Evolutionary conservation across 805 yeast genomes (phyloP).

Genomic region (Starmerella etchellsii): DNA sequence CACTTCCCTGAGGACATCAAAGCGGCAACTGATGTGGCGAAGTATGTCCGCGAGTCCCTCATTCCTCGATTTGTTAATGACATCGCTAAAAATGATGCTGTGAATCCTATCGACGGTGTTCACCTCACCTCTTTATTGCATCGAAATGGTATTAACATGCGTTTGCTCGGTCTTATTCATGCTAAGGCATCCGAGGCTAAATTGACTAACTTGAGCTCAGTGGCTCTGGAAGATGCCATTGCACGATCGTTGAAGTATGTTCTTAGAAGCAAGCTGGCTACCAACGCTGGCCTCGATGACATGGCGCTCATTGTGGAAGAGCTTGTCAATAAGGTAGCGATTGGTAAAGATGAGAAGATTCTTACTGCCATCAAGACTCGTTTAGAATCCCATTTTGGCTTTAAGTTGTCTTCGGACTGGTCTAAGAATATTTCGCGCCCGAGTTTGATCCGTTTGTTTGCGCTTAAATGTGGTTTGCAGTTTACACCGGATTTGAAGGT

Average conservation of each 20-base stretch:
- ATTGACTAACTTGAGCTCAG: constrained; percentile 35
- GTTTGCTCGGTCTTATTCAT: constrained; percentile 67
- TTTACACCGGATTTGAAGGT: constrained; percentile 54
- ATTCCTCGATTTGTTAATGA: constrained; percentile 52
- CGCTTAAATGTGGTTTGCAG: constrained; percentile 76
- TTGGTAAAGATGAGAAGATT: constrained; percentile 25
- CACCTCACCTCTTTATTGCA: constrained; percentile 63
- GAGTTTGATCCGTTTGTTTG: constrained; percentile 51
- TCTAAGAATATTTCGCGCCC: constrained; percentile 6
- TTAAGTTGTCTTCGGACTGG: constrained; percentile 41
- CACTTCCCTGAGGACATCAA: constrained; percentile 38
- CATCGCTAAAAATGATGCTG: constrained; percentile 33
- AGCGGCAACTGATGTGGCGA: constrained; percentile 57
- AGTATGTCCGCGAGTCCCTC: constrained; percentile 44
- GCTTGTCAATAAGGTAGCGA: constrained; percentile 53
- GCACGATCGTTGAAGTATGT: constrained; percentile 70
- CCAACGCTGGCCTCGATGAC: constrained; percentile 38
- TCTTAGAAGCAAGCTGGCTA: constrained; percentile 37
- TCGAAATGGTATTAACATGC: constrained; percentile 69
- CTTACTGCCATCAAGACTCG: constrained; percentile 28
- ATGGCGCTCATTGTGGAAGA: constrained; percentile 52
- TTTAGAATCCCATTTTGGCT: constrained; percentile 53
- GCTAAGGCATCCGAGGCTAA: constrained; percentile 27
- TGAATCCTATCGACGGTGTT: constrained; percentile 61
- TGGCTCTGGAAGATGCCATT: constrained; percentile 55